Evolutionary conservation across 257 asterid species (phyloP), one percentile per base, ranked within the genome.

Genomic region (Solanum clarkiae): DNA sequence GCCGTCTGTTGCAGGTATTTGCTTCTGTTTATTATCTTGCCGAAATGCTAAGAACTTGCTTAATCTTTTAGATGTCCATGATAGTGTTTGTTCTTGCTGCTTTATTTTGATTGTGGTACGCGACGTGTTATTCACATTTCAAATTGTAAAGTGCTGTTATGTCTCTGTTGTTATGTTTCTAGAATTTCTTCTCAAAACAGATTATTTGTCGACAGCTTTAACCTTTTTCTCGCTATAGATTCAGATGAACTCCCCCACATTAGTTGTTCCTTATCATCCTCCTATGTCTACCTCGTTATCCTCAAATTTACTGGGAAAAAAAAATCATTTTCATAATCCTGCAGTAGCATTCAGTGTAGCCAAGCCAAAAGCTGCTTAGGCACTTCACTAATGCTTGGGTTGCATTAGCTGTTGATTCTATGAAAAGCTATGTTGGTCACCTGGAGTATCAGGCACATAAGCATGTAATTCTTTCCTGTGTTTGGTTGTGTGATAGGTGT

Each of bases 161-260:
- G 5, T 26, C 45, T 65, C 18, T 36, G 12, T 14, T 26, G n/a
- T 17, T 26, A 53, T 53, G 18, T 53, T 13, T 53, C 57, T 13
- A 29, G 57, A 53, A 13, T 16, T 26, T 65, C 10, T 65, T 26
- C 6, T 65, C 72, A 18, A 18, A 56, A 0, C 63, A 56, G 63
- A 56, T 57, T 57, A 57, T 57, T 57, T 57, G 63, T 57, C 63
- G 8, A 57, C 65, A 57, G 22, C 12, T 0, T 18, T 56, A 7
- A 2, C 65, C 15, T 13, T 60, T 60, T 10, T n/a, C 68, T 20
- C 68, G 9, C 13, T 60, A 84, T 86, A 92, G 95, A 92, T 84
- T 79, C 87, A 32, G 96, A 91, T 87, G 94, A 91, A 79, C 36
- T 22, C 69, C 13, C 69, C 14, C 36, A 10, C 69, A 22, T 24